Evolutionary conservation across 768 basidiomycete species (phyloP).

Genomic region (Calocybe gangraenosa): DNA sequence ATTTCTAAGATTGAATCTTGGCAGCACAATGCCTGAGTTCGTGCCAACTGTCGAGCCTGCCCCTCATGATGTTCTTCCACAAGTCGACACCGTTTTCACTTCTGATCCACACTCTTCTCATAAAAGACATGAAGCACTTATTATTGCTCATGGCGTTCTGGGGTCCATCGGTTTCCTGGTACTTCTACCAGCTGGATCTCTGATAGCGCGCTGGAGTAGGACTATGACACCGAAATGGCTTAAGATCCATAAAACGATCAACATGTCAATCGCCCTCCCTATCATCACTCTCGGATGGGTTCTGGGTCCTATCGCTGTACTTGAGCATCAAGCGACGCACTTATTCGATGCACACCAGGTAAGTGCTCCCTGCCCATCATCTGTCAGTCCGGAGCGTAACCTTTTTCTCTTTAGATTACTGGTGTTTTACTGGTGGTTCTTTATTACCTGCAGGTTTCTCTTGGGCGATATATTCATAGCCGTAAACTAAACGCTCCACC

Average conservation of each 20-base stretch:
- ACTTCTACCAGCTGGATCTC: slow-evolving; percentile 47
- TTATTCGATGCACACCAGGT: slow-evolving; percentile 49
- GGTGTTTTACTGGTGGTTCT: slow-evolving; percentile 49
- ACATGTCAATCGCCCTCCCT: slow-evolving; percentile 44
- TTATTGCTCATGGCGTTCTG: slow-evolving; percentile 50
- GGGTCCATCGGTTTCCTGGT: slow-evolving; percentile 53
- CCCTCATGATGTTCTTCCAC: slow-evolving; percentile 4
- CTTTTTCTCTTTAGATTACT: slow-evolving; percentile 33
- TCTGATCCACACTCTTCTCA: slow-evolving; percentile 14
- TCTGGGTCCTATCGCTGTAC: slow-evolving; percentile 44
- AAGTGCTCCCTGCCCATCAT: slow-evolving; percentile 8
- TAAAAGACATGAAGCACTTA: slow-evolving; percentile 34
- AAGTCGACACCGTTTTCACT: slow-evolving; percentile 5
- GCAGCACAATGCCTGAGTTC: slow-evolving; percentile 22
- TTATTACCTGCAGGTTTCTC: slow-evolving; percentile 45
- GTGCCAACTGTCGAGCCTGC: slow-evolving; percentile 12
- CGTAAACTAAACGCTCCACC: slow-evolving; percentile 27
- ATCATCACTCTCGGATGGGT: slow-evolving; percentile 45
- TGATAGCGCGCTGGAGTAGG: slow-evolving; percentile 52
- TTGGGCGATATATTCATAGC: slow-evolving; percentile 52
- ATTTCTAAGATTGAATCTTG: slow-evolving; percentile 29
- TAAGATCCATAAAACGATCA: slow-evolving; percentile 47
- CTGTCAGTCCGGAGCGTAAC: neutral
- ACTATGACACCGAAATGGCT: slow-evolving; percentile 53
- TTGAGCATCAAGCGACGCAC: slow-evolving; percentile 36